Conservation (phyloP, 371 early-diverging fungal species). For the Mucor circinelloides region DNA sequence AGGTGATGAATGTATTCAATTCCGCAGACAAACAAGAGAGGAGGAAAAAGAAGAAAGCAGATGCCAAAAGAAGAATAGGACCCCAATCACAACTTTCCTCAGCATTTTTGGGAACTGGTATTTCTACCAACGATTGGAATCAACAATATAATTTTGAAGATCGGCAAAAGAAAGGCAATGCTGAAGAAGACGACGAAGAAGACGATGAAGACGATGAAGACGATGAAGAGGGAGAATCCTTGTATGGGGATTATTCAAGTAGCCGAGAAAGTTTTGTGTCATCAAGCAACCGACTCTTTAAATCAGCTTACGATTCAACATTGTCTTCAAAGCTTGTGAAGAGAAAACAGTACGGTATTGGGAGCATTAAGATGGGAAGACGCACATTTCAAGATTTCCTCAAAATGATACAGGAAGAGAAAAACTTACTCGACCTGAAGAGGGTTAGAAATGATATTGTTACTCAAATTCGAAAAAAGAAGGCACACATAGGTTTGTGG, state of each 20-base stretch:
- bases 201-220: not conserved
- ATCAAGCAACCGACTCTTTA: not conserved
- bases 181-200: constrained; percentile 4
- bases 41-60: not conserved
- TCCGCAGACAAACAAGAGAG: not conserved
- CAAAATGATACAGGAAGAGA: constrained; percentile 71
- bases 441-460: constrained; percentile 71
- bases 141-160: not conserved
- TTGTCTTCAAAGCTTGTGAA: not conserved
- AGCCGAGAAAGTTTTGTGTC: not conserved
- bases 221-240: not conserved
- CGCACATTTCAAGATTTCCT: constrained; percentile 79
- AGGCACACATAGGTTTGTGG: constrained; percentile 49
- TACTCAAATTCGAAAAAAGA: constrained; percentile 76
- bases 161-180: constrained; percentile 14
- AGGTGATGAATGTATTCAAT: constrained; percentile 16
- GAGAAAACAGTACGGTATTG: constrained; percentile 20
- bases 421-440: constrained; percentile 65
- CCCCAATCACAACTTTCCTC: constrained; percentile 27
- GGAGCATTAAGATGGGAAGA: constrained; percentile 35
- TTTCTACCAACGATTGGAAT: constrained; percentile 11
- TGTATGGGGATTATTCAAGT: not conserved
- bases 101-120: constrained; percentile 32
- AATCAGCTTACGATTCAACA: not conserved
- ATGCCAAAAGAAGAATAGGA: constrained; percentile 10